Conservation (phyloP, 129 eudicot species). For the Flaveria trinervia region DNA sequence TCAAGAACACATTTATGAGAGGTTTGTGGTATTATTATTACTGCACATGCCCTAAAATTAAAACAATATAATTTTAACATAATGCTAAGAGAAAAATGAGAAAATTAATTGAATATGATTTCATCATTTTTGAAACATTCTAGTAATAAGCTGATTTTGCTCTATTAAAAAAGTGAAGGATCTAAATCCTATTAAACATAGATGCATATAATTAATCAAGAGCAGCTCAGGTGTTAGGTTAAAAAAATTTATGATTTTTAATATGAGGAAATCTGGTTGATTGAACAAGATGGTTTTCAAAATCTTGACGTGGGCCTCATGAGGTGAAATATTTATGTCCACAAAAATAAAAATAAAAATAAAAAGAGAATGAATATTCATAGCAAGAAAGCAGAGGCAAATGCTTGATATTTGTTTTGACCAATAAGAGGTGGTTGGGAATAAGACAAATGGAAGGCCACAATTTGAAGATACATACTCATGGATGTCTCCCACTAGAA, state of each 20-base stretch:
- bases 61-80: background rate
- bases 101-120: background rate
- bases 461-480: background rate
- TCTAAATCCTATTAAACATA: too few relatives aligned
- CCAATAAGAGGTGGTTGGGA: background rate
- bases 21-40: background rate
- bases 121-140: too few relatives aligned
- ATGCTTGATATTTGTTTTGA: constrained; percentile 5
- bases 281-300: constrained; percentile 13
- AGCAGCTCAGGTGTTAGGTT: background rate
- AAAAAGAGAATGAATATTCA: background rate
- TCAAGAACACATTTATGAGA: too few relatives aligned
- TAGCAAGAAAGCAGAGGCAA: constrained; percentile 4
- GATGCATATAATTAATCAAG: too few relatives aligned
- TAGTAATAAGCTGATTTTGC: too few relatives aligned
- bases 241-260: background rate
- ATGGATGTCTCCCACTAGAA: constrained; percentile 1
- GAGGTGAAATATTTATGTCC: background rate
- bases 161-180: too few relatives aligned
- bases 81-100: background rate
- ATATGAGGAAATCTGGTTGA: constrained; percentile 1
- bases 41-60: background rate
- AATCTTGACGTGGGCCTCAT: constrained; percentile 12
- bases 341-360: constrained; percentile 6
- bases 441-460: constrained; percentile 7